phyloP scores from a whole-genome alignment of 1,284 basidiomycete species.

The Puccinia brachypodii region DNA sequence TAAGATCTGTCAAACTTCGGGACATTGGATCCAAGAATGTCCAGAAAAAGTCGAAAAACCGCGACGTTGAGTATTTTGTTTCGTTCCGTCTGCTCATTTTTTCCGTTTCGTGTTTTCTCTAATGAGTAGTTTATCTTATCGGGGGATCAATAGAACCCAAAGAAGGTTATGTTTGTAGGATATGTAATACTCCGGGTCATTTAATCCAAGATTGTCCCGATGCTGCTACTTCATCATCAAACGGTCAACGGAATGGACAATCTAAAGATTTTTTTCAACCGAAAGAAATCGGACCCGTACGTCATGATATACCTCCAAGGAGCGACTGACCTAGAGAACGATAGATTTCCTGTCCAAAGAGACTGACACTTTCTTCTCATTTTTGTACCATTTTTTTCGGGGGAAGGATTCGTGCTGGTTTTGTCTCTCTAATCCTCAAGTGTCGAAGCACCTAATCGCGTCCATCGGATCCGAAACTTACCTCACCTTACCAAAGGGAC shows the following conservation, averaged over 20 bases:
- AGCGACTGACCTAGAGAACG: no score
- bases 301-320: constrained; percentile 20
- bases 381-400: neutral
- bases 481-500: constrained; percentile 86
- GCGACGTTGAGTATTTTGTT: constrained; percentile 46
- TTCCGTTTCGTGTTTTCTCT: no score
- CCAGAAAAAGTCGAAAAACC: constrained; percentile 49
- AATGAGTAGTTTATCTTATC: no score
- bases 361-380: no score
- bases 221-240: no score
- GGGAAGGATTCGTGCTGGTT: constrained; percentile 74
- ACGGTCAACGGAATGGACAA: constrained; percentile 59
- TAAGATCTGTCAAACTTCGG: constrained; percentile 69
- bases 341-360: no score
- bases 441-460: constrained; percentile 89
- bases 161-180: constrained; percentile 79
- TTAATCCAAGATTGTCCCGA: constrained; percentile 80
- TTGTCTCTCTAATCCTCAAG: constrained; percentile 85
- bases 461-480: constrained; percentile 90
- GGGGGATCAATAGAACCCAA: constrained; percentile 66
- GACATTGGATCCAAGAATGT: constrained; percentile 53
- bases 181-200: constrained; percentile 78
- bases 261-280: constrained; percentile 63
- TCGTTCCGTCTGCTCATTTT: neutral
- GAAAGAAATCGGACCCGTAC: constrained; percentile 75